phyloP scores from a whole-genome alignment of 2,329 filamentous ascomycete species.

The Fusarium nurragi region DNA sequence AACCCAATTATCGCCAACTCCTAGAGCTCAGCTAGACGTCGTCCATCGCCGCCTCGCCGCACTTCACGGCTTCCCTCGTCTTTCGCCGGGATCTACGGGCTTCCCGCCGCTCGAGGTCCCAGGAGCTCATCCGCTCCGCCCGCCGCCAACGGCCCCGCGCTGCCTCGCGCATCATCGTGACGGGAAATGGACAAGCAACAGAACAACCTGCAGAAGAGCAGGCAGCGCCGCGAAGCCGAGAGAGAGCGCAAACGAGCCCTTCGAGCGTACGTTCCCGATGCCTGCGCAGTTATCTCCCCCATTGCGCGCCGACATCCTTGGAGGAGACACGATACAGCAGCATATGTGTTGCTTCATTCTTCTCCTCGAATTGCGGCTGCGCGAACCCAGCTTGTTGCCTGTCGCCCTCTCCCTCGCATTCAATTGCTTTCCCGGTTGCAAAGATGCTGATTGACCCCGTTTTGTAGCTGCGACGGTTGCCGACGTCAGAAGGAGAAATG shows the following conservation, averaged over 20 bases:
- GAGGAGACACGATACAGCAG: slow-evolving; percentile 1
- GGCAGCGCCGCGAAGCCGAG: slow-evolving; percentile 44
- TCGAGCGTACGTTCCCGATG: slow-evolving; percentile 38
- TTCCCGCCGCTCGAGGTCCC: slow-evolving; percentile 41
- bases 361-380: slow-evolving; percentile 6
- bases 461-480: slow-evolving; percentile 61
- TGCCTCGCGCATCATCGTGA: slow-evolving; percentile 39
- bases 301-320: slow-evolving; percentile 4
- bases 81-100: slow-evolving; percentile 44
- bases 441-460: slow-evolving; percentile 14
- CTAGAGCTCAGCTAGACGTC: slow-evolving; percentile 3
- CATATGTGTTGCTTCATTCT: slow-evolving; percentile 1
- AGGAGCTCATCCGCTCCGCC: slow-evolving; percentile 35
- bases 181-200: slow-evolving; percentile 45
- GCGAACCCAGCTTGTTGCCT: slow-evolving; percentile 3
- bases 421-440: background rate
- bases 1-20: slow-evolving; percentile 22
- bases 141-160: slow-evolving; percentile 44
- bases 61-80: slow-evolving; percentile 14
- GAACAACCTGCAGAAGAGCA: slow-evolving; percentile 44
- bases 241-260: slow-evolving; percentile 46
- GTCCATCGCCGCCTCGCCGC: slow-evolving; percentile 4
- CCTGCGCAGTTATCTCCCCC: background rate
- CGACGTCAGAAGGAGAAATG: slow-evolving; percentile 66
- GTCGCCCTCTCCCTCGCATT: background rate